phyloP scores from a whole-genome alignment of 306 rosid genomes.

The Fagus crenata region DNA sequence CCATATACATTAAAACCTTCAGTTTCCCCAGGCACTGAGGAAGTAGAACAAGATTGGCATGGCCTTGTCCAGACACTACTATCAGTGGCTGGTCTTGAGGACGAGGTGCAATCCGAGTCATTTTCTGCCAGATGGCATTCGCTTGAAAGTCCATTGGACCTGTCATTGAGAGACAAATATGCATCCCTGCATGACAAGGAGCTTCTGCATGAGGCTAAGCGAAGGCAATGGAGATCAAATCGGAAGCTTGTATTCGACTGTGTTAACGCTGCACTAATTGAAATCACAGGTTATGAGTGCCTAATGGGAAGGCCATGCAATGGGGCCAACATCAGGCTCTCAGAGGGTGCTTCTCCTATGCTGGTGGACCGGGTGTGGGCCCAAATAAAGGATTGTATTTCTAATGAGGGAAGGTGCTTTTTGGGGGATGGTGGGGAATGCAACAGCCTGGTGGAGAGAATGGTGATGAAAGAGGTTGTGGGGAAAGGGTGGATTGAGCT shows the following conservation, averaged over 20 bases:
- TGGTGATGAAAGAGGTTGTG: conserved; percentile 68
- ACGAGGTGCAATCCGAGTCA: conserved; percentile 36
- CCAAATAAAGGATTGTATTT: conserved; percentile 66
- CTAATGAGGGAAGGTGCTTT: conserved; percentile 49
- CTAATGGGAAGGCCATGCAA: conserved; percentile 32
- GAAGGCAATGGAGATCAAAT: conserved; percentile 67
- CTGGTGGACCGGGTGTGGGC: conserved; percentile 66
- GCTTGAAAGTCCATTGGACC: conserved; percentile 72
- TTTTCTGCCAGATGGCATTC: conserved; percentile 64
- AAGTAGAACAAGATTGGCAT: conserved; percentile 70
- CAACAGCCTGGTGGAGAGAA: conserved; percentile 71
- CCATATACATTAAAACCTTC: conserved; percentile 55
- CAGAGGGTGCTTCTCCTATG: conserved; percentile 41
- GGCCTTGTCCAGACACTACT: conserved; percentile 58
- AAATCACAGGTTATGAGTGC: conserved; percentile 49
- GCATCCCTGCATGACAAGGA: conserved; percentile 50
- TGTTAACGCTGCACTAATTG: conserved; percentile 60
- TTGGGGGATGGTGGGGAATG: conserved; percentile 59
- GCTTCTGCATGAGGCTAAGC: conserved; percentile 61
- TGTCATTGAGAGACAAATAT: conserved; percentile 73
- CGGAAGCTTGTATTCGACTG: conserved; percentile 79
- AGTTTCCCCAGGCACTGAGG: conserved; percentile 44
- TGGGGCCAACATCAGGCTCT: conserved; percentile 35
- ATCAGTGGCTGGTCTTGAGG: conserved; percentile 63
- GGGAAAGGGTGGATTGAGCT: conserved; percentile 69